Percentiles rank a stretch among this genome's conserved stretches.
Conservation (phyloP, 148 eudicot species). For the Camellia japonica region DNA sequence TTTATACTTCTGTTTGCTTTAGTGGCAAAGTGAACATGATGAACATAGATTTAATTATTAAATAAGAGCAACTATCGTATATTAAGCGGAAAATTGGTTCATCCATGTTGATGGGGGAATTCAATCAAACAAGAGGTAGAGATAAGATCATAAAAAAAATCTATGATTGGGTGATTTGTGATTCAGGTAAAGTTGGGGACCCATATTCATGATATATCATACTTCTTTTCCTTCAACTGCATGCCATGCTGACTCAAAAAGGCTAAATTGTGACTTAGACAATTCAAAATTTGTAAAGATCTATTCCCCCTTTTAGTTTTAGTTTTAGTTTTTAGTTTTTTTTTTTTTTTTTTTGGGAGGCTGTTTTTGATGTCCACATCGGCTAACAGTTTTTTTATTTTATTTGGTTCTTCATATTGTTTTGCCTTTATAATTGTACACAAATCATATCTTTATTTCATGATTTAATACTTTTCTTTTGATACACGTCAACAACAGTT, state of each 20-base stretch:
- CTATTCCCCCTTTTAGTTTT: no score
- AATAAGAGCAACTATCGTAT: neutral
- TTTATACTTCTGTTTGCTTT: no score
- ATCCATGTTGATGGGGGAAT: neutral
- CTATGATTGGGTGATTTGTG: constrained; percentile 2
- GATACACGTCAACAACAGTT: no score
- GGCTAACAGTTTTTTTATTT: neutral
- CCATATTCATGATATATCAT: constrained; percentile 2
- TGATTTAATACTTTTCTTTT: no score
- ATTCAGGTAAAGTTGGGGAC: neutral
- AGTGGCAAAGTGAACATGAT: no score
- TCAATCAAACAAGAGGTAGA: neutral
- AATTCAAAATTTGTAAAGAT: neutral
- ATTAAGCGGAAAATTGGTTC: neutral
- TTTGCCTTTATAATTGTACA: neutral
- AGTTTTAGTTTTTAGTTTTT: no score
- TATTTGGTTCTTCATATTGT: neutral
- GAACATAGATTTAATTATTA: no score
- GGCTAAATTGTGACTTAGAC: neutral
- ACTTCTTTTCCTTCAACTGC: neutral
- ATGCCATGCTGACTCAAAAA: constrained; percentile 10
- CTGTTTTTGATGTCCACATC: no score
- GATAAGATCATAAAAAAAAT: neutral
- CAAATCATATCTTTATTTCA: no score
- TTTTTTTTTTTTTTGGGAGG: no score